Conservation (phyloP, 306 rosid species). For the Begonia loranthoides region DNA sequence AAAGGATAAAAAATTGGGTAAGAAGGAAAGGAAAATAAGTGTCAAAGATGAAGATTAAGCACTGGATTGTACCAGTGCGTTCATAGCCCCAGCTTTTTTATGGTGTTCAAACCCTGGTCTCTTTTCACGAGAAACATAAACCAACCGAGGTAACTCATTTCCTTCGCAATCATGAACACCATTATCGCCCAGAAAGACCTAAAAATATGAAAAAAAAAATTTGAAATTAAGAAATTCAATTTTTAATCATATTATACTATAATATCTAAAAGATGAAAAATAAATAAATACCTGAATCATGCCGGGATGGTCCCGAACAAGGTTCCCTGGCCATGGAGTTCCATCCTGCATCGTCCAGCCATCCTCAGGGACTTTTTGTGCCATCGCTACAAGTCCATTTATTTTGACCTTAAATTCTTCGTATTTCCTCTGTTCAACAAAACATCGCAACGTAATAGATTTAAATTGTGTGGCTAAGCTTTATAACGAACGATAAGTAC, state of each 20-base stretch:
- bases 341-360: conserved; percentile 99
- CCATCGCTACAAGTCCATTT: conserved; percentile 67
- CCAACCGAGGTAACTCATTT: conserved; percentile 62
- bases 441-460: not conserved
- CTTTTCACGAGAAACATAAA: conserved; percentile 86
- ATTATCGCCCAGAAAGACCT: conserved; percentile 76
- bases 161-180: conserved; percentile 72
- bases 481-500: too few relatives aligned
- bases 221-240: too few relatives aligned
- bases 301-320: conserved; percentile 91
- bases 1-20: conserved; percentile 4
- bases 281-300: conserved; percentile 71
- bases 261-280: conserved; percentile 8
- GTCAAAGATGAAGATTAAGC: not conserved
- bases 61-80: conserved; percentile 40
- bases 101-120: conserved; percentile 93
- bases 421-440: conserved; percentile 52
- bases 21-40: not conserved
- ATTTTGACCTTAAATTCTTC: conserved; percentile 84
- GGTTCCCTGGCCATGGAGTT: conserved; percentile 89
- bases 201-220: conserved; percentile 1
- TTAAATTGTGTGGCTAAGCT: too few relatives aligned
- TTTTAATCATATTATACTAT: not conserved
- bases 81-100: conserved; percentile 94
- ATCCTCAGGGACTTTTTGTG: conserved; percentile 85